These are phyloP conservation scores for Blepharisma stoltei DNA, from an alignment of 73 alveolate species.

Conservation along the genomic window DNA sequence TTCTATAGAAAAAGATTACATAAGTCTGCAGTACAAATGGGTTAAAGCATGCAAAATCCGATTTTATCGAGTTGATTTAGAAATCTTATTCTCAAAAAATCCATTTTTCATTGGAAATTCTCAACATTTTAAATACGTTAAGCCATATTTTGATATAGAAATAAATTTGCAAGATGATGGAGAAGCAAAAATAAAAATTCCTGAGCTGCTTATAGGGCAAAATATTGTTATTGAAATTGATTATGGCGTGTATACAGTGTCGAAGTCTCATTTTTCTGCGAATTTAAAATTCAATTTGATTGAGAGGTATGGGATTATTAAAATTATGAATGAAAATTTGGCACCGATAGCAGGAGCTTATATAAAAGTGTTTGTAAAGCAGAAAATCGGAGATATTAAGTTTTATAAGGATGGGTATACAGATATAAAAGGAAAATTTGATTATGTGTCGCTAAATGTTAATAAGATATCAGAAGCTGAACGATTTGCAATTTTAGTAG, in stretches of 20 bases:
- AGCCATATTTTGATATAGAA: slow-evolving; percentile 59
- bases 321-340: slow-evolving; percentile 61
- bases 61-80: slow-evolving; percentile 79
- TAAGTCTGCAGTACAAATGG: neutral
- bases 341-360: slow-evolving; percentile 77
- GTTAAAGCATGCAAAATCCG: slow-evolving; percentile 38
- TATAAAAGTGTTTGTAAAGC: slow-evolving; percentile 75
- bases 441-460: slow-evolving; percentile 76
- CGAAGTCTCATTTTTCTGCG: slow-evolving; percentile 72
- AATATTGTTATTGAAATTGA: slow-evolving; percentile 75
- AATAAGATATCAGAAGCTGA: slow-evolving; percentile 57
- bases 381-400: slow-evolving; percentile 46
- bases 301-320: slow-evolving; percentile 79
- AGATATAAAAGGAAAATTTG: slow-evolving; percentile 92
- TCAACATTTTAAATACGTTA: slow-evolving; percentile 67
- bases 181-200: slow-evolving; percentile 34
- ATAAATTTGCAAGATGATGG: slow-evolving; percentile 37
- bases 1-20: neutral
- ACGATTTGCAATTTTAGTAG: slow-evolving; percentile 72
- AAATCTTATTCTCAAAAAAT: slow-evolving; percentile 78
- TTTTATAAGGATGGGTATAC: slow-evolving; percentile 95
- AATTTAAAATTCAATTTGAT: slow-evolving; percentile 52
- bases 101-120: slow-evolving; percentile 74
- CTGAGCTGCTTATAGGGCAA: slow-evolving; percentile 61
- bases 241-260: slow-evolving; percentile 48